Evolutionary conservation across 306 rosid species (phyloP).

Genomic region (Ormosia semicastrata): DNA sequence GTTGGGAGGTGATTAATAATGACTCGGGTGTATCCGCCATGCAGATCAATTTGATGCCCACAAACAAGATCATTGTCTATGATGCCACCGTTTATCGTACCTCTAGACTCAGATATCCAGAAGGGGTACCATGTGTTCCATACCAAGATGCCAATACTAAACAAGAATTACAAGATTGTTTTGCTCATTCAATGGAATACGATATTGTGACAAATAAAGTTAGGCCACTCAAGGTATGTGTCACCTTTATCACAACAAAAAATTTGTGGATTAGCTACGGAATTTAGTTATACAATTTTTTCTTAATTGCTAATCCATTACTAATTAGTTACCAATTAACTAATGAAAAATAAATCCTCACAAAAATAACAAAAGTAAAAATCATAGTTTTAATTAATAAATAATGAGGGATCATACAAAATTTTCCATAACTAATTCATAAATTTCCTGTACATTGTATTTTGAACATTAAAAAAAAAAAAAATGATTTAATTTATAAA

Average conservation of each 20-base stretch:
- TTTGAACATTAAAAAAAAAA: too few relatives aligned
- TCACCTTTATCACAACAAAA: neutral
- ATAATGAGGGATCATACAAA: too few relatives aligned
- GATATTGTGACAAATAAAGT: constrained; percentile 44
- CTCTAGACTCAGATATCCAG: constrained; percentile 51
- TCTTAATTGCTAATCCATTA: too few relatives aligned
- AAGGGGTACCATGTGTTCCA: constrained; percentile 44
- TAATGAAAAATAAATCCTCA: too few relatives aligned
- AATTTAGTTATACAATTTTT: too few relatives aligned
- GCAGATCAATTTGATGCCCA: constrained; percentile 76
- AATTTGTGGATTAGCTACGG: too few relatives aligned
- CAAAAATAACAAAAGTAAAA: too few relatives aligned
- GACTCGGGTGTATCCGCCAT: constrained; percentile 71
- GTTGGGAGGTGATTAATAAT: constrained; percentile 39
- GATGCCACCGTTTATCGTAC: constrained; percentile 54
- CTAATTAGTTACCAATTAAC: too few relatives aligned
- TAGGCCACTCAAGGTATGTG: constrained; percentile 71
- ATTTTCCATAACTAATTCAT: too few relatives aligned
- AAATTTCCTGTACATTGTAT: too few relatives aligned
- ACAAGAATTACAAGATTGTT: constrained; percentile 38
- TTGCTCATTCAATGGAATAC: constrained; percentile 68
- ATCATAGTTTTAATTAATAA: too few relatives aligned
- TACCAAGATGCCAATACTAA: constrained; percentile 7
- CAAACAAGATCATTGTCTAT: constrained; percentile 50
- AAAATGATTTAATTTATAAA: too few relatives aligned